Evolutionary conservation across 2,329 filamentous ascomycete genomes (phyloP), one percentile per base, ranked within the genome.

Genomic region (Cladophialophora bantiana): DNA sequence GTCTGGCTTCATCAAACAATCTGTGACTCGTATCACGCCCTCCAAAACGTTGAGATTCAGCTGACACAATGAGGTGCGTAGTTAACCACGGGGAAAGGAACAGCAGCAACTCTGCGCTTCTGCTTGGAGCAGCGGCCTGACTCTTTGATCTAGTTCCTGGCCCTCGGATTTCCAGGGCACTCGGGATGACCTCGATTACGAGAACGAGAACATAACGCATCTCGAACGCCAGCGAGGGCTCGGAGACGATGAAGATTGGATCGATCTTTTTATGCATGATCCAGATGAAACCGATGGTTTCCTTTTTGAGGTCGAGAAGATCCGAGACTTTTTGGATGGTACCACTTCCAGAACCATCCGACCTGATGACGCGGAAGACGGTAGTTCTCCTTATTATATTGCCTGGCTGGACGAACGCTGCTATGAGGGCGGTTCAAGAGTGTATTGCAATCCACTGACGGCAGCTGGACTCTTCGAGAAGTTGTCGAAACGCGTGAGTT

Each of bases 351-450:
- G 50, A 38, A 18, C 61, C 18, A 32, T 64, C 26, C 59, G 59
- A 36, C 18, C 15, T 38, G 42, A 61, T 18, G 52, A 53, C 50
- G 57, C 26, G 18, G 10, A 40, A 57, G 50, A 57, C 10, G 26
- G 38, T 18, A 38, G 15, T 31, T 7, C 60, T 57, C n/a, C 26
- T 20, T 12, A 7, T 48, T 31, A 53, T 54, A 20, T 35, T 20
- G 48, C 32, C 26, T 65, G 63, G 63, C 48, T 65, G 12, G 56
- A 65, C 10, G 63, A 65, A 38, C 50, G 63, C 15, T 15, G 31
- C 18, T 54, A 15, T 31, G 34, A 38, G 7, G 35, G 57, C 5
- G 35, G 40, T 3, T 15, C 57, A 42, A 54, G 53, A 53, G 13
- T 20, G n/a, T 45, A 56, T 32, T 15, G 18, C n/a, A 52, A 40